phyloP scores from a whole-genome alignment of 2,329 filamentous ascomycete species.

The Dactylellina haptotyla region DNA sequence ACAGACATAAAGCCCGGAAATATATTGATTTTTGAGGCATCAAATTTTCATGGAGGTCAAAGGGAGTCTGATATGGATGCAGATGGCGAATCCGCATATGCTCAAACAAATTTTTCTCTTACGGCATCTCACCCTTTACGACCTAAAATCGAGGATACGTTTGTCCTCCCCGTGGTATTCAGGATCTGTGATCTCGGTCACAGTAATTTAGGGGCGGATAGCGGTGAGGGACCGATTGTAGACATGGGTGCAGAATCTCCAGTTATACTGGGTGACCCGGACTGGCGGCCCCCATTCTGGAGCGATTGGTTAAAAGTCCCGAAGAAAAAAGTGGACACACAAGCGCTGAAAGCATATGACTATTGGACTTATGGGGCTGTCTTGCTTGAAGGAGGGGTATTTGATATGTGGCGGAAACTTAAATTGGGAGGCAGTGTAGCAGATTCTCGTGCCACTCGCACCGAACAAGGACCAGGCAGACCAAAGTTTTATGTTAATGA shows the following conservation, averaged over 20 bases:
- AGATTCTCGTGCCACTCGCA: not conserved
- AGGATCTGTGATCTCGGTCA: constrained; percentile 16
- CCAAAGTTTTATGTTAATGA: not conserved
- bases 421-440: not conserved
- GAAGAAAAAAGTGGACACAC: not conserved
- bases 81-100: not conserved
- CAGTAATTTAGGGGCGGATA: not conserved
- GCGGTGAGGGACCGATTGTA: too few relatives aligned
- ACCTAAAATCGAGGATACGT: not conserved
- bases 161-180: not conserved
- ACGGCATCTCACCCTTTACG: not conserved
- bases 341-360: constrained; percentile 3
- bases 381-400: constrained; percentile 7
- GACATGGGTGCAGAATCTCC: not conserved
- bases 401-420: not conserved
- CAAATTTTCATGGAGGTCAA: not conserved
- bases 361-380: constrained; percentile 16
- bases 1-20: constrained; percentile 14
- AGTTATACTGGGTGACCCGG: not conserved
- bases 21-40: constrained; percentile 9
- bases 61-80: not conserved
- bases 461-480: not conserved
- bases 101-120: not conserved
- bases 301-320: not conserved
- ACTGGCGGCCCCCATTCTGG: constrained; percentile 6